Percentiles rank a stretch among this genome's conserved stretches.
Conservation (phyloP, 2,329 filamentous ascomycete species). For the Fusarium clavum region DNA sequence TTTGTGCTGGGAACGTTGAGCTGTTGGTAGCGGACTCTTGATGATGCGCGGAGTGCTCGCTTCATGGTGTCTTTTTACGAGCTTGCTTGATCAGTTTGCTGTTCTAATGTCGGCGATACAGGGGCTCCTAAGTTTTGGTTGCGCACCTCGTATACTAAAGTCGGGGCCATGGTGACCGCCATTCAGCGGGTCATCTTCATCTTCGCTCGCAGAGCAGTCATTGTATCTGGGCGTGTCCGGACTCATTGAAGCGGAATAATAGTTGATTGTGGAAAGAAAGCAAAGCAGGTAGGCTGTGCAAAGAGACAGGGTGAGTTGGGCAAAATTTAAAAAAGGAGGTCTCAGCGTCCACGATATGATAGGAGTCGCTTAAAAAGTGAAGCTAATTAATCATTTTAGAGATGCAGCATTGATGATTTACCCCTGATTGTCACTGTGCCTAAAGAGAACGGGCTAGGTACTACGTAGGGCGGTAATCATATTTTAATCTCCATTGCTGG, state of each 20-base stretch:
- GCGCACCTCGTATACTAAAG: constrained; percentile 35
- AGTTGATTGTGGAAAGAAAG: background rate
- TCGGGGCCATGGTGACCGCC: constrained; percentile 27
- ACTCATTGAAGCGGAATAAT: constrained; percentile 30
- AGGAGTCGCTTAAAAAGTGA: constrained; percentile 23
- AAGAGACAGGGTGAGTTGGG: constrained; percentile 15
- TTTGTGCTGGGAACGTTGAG: constrained; percentile 30
- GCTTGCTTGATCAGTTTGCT: constrained; percentile 23
- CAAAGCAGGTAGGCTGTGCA: background rate
- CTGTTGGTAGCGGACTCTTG: constrained; percentile 41
- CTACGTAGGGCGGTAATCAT: constrained; percentile 1
- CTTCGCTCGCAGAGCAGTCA: constrained; percentile 42
- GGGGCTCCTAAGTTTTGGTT: background rate
- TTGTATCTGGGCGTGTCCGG: constrained; percentile 38
- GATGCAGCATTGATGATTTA: constrained; percentile 18
- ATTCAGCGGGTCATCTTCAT: constrained; percentile 34
- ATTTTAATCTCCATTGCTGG: constrained; percentile 7
- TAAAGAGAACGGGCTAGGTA: constrained; percentile 3
- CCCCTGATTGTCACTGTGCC: constrained; percentile 24
- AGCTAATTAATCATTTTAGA: background rate
- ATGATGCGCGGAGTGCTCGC: constrained; percentile 40
- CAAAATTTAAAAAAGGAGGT: constrained; percentile 35
- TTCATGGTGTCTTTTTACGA: constrained; percentile 36
- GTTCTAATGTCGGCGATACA: background rate
- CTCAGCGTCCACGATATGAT: constrained; percentile 1